Evolutionary conservation across 2,329 filamentous ascomycete species (phyloP).

Genomic region (Phialophora expanda): DNA sequence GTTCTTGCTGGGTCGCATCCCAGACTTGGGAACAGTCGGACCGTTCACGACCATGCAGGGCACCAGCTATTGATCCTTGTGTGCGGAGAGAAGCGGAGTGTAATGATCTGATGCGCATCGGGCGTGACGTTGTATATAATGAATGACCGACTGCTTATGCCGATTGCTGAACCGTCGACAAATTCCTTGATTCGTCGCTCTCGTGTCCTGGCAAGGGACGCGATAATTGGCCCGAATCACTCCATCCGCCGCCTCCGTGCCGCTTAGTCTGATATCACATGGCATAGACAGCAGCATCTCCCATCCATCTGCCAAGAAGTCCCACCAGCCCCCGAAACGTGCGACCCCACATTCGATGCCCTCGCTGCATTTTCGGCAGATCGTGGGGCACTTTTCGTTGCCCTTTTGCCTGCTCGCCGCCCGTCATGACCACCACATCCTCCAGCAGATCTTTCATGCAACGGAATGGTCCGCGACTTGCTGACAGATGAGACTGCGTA

Average conservation of each 20-base stretch:
- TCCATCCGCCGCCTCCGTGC: too few relatives aligned
- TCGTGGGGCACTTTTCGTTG: constrained; percentile 20
- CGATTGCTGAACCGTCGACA: background rate
- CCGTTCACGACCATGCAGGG: constrained; percentile 38
- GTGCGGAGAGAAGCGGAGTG: background rate
- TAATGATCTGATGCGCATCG: background rate
- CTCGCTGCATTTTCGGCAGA: constrained; percentile 13
- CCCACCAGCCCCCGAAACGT: constrained; percentile 1
- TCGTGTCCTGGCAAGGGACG: background rate
- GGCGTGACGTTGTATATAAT: constrained; percentile 10
- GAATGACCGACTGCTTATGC: background rate
- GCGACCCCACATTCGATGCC: constrained; percentile 20
- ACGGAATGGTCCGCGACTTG: background rate
- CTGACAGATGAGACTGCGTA: background rate
- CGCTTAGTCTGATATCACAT: too few relatives aligned
- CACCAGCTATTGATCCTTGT: constrained; percentile 30
- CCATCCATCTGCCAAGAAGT: constrained; percentile 6
- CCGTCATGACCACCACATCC: too few relatives aligned
- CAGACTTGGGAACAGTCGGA: constrained; percentile 51
- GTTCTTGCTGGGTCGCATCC: constrained; percentile 71
- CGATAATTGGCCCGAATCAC: background rate
- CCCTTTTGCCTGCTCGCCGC: too few relatives aligned
- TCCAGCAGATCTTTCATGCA: background rate
- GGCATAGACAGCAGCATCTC: too few relatives aligned
- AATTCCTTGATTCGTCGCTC: background rate